A percentile compares a stretch with the other conserved stretches of the same genome.
These are phyloP conservation scores for Solanum chiquidenum DNA, from an alignment of 257 asterid genomes.

Conservation along the genomic window DNA sequence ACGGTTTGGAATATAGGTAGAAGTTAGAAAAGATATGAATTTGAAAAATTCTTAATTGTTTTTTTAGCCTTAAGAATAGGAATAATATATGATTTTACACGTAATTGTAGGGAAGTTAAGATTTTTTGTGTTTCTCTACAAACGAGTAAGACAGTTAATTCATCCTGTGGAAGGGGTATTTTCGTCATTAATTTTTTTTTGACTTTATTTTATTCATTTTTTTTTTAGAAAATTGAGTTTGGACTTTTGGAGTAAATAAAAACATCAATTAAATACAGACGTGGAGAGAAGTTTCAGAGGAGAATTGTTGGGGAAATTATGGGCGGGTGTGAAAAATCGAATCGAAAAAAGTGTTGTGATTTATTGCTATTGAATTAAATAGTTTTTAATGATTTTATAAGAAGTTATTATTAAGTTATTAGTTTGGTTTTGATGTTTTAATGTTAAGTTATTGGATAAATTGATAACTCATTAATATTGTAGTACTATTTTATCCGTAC, in stretches of 20 bases:
- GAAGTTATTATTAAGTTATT: no score
- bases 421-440: no score
- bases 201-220: background rate
- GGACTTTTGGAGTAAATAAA: background rate
- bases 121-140: constrained; percentile 4
- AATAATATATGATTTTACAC: constrained; percentile 7
- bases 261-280: background rate
- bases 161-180: background rate
- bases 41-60: no score
- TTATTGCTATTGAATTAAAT: no score
- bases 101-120: constrained; percentile 5
- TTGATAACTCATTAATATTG: no score
- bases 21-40: constrained; percentile 12
- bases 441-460: background rate
- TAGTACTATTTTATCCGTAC: no score
- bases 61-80: background rate
- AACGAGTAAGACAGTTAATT: constrained; percentile 5
- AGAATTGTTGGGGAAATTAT: background rate
- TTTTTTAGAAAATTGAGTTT: background rate
- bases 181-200: background rate
- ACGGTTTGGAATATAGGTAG: constrained; percentile 3
- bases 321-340: background rate
- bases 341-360: no score
- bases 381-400: no score
- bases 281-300: background rate